These are phyloP conservation scores for Coniochaeta sp. DNA, from an alignment of 2,329 filamentous ascomycete genomes.

Conservation along the genomic window DNA sequence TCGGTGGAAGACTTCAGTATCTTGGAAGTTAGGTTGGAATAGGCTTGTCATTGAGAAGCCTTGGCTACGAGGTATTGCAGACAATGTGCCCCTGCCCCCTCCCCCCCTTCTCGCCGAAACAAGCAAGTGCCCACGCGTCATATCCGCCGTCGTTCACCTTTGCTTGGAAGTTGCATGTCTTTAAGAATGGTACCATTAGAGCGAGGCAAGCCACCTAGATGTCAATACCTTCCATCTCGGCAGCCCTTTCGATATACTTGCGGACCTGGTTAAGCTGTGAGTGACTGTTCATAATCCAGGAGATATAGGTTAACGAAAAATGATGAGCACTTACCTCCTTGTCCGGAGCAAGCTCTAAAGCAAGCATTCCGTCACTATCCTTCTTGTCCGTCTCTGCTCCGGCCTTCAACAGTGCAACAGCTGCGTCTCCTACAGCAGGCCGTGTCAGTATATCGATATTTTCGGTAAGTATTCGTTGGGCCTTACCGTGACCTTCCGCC, in stretches of 20 bases:
- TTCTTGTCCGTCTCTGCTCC: conserved; percentile 77
- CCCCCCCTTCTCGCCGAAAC: no score
- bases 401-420: conserved; percentile 71
- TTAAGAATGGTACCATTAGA: not conserved
- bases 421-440: conserved; percentile 57
- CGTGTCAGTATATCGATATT: not conserved
- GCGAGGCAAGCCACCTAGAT: conserved; percentile 18
- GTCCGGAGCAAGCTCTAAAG: conserved; percentile 81
- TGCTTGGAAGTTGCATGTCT: not conserved
- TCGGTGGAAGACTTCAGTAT: no score
- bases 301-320: conserved; percentile 1
- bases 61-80: no score
- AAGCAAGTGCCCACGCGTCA: no score
- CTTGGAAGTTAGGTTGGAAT: no score
- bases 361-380: conserved; percentile 61
- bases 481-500: conserved; percentile 63
- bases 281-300: not conserved
- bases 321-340: conserved; percentile 52
- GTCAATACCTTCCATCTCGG: conserved; percentile 78
- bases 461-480: conserved; percentile 2
- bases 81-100: no score
- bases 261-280: conserved; percentile 45
- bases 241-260: conserved; percentile 67
- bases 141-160: not conserved
- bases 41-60: no score